These are phyloP conservation scores for Nakazawaea laoshanensis DNA, from an alignment of 805 yeast species.

Conservation along the genomic window DNA sequence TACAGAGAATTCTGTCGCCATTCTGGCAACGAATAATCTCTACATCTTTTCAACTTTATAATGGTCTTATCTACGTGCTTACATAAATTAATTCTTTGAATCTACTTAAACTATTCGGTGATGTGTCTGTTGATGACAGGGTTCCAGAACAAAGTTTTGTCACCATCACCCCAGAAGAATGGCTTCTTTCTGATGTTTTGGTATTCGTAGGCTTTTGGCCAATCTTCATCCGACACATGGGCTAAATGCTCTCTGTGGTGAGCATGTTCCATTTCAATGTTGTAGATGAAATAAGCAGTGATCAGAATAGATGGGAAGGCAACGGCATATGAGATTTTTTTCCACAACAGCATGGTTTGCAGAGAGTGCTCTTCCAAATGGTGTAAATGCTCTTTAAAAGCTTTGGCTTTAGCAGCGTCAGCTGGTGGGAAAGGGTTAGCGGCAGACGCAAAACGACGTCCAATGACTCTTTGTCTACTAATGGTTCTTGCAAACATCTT, in stretches of 20 bases:
- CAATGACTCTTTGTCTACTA: conserved; percentile 29
- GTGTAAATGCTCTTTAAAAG: conserved; percentile 49
- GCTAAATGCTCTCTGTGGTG: conserved; percentile 75
- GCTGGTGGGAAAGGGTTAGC: conserved; percentile 38
- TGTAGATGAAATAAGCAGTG: conserved; percentile 74
- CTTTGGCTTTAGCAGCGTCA: conserved; percentile 62
- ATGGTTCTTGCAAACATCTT: conserved; percentile 25
- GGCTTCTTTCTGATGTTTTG: conserved; percentile 82
- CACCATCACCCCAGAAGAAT: conserved; percentile 99
- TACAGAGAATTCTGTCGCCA: conserved; percentile 89
- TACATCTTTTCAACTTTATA: conserved; percentile 74
- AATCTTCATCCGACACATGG: conserved; percentile 77
- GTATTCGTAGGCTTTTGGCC: conserved; percentile 88
- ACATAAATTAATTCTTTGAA: background rate
- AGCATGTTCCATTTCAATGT: conserved; percentile 82
- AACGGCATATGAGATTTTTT: conserved; percentile 68
- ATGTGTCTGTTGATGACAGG: conserved; percentile 84
- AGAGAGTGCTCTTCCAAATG: conserved; percentile 75
- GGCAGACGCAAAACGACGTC: conserved; percentile 23
- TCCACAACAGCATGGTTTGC: conserved; percentile 74
- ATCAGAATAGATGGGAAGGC: conserved; percentile 77
- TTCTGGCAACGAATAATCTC: conserved; percentile 95
- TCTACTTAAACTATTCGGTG: conserved; percentile 20
- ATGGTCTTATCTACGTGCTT: conserved; percentile 7
- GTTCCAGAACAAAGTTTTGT: conserved; percentile 96